phyloP scores from a whole-genome alignment of 2,329 filamentous ascomycete species.

The Raffaelea deltoideospora region DNA sequence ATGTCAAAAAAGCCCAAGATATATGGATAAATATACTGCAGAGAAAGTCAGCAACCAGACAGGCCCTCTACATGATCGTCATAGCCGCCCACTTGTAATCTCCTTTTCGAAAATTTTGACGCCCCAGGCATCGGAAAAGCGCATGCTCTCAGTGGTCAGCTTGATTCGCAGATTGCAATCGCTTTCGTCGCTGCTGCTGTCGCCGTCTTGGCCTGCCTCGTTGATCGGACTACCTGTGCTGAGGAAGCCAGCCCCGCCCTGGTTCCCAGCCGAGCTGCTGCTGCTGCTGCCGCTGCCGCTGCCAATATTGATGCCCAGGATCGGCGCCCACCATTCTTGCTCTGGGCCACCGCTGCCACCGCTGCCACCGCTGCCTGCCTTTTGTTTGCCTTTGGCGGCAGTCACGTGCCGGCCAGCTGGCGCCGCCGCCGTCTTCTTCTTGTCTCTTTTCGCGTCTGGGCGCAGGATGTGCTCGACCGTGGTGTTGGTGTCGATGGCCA shows the following conservation, averaged over 20 bases:
- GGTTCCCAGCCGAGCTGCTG: neutral
- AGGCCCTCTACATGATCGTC: too few relatives aligned
- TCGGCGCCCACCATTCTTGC: slow-evolving; percentile 13
- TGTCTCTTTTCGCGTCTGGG: slow-evolving; percentile 11
- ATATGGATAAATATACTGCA: too few relatives aligned
- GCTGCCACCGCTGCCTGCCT: neutral
- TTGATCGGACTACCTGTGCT: neutral
- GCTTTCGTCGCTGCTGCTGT: slow-evolving; percentile 8
- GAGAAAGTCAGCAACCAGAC: neutral
- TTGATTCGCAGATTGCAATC: slow-evolving; percentile 11
- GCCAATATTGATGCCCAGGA: neutral
- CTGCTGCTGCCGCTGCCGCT: slow-evolving; percentile 10
- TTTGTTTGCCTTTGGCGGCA: slow-evolving; percentile 7
- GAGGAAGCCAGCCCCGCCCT: too few relatives aligned
- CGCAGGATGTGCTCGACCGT: slow-evolving; percentile 33
- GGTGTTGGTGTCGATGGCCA: slow-evolving; percentile 36
- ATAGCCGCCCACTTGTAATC: slow-evolving; percentile 28
- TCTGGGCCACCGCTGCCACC: neutral
- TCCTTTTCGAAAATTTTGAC: slow-evolving; percentile 46
- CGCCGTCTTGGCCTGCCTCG: slow-evolving; percentile 12
- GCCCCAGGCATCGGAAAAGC: slow-evolving; percentile 29
- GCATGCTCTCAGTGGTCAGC: slow-evolving; percentile 23
- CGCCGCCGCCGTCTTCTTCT: slow-evolving; percentile 7
- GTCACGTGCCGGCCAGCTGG: slow-evolving; percentile 8
- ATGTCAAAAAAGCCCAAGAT: too few relatives aligned